Evolutionary conservation across 441 rosid genomes (phyloP), one percentile per base, ranked within the genome.

Genomic region (Croton setiger): DNA sequence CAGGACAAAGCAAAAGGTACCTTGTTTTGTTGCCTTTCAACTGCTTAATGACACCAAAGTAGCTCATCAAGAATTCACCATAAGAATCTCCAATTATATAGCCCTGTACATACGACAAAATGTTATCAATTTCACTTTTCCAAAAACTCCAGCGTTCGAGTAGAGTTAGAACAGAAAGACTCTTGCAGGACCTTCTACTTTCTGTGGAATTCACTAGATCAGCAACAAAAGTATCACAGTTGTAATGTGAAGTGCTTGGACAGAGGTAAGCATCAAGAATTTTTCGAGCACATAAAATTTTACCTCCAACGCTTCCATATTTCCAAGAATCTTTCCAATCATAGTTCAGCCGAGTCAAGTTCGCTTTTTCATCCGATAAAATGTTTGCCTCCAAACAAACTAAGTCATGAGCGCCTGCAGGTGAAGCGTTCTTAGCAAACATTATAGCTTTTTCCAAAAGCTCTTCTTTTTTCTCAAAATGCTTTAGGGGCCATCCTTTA

Each of bases 401-500:
- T 55, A 82, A 61, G 15, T 53, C 64, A 13, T 63, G 66, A 53
- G 76, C 78, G 18, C 45, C n/a, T n/a, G n/a, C 65, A 31, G 3
- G 27, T 0, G 87, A 74, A 36, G 21, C 72, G 7, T 64, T 52
- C 72, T 63, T 53, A 0, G 84, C 83, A 4, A 74, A 75, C 1
- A 71, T 72, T 62, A 69, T 79, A 18, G 83, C 86, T 63, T 73
- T 79, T 15, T 21, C 23, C n/a, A 86, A 33, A 66, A 78, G 82
- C 54, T 79, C 70, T 58, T 78, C 77, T 67, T 75, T 81, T 17
- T 73, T 39, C 37, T 3, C 9, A 67, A 82, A 82, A 45, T 65
- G 73, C 73, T 82, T 81, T 53, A 80, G 69, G 9, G 88, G 85
- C 88, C 91, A 86, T 33, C 88, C 91, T 23, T 53, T 63, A 75